A percentile compares a stretch with the other conserved stretches of the same genome.
Evolutionary conservation across 371 early-diverging fungal species (phyloP).

Genomic region (Quaeritorhiza haematococci): DNA sequence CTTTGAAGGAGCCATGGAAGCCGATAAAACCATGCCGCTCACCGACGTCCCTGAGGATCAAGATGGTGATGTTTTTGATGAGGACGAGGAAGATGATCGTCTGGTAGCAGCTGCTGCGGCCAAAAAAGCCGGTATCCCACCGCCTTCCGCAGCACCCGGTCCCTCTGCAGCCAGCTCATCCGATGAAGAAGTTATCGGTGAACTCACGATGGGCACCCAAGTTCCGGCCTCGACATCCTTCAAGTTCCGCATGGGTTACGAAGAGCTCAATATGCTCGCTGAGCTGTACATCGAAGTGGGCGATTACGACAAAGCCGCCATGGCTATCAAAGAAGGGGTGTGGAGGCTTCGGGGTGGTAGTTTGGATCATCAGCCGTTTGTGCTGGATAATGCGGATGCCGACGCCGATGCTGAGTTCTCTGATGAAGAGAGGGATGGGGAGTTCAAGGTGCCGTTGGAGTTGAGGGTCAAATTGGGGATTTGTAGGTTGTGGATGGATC

Average conservation of each 20-base stretch:
- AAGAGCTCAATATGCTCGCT: conserved; percentile 77
- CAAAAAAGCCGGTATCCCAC: no score
- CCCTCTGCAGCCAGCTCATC: no score
- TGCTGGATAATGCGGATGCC: neutral
- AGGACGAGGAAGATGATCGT: conserved; percentile 9
- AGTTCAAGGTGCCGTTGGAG: conserved; percentile 65
- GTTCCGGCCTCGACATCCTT: conserved; percentile 3
- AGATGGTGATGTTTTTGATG: conserved; percentile 14
- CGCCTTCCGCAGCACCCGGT: no score
- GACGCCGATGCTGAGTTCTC: neutral
- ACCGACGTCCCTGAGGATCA: conserved; percentile 6
- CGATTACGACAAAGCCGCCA: conserved; percentile 66
- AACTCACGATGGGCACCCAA: neutral
- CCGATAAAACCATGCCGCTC: conserved; percentile 30
- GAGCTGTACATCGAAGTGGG: conserved; percentile 74
- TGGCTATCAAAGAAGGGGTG: conserved; percentile 65
- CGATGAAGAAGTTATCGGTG: conserved; percentile 3
- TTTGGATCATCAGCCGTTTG: neutral
- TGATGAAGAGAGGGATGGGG: conserved; percentile 31
- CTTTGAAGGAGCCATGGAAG: conserved; percentile 30
- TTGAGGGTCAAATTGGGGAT: conserved; percentile 79
- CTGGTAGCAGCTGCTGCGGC: neutral
- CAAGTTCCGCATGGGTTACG: conserved; percentile 54
- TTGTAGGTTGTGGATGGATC: conserved; percentile 69
- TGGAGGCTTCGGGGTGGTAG: conserved; percentile 41